Evolutionary conservation across 306 rosid species (phyloP), one percentile per base, ranked within the genome.

Genomic region (Carpinus viminea): DNA sequence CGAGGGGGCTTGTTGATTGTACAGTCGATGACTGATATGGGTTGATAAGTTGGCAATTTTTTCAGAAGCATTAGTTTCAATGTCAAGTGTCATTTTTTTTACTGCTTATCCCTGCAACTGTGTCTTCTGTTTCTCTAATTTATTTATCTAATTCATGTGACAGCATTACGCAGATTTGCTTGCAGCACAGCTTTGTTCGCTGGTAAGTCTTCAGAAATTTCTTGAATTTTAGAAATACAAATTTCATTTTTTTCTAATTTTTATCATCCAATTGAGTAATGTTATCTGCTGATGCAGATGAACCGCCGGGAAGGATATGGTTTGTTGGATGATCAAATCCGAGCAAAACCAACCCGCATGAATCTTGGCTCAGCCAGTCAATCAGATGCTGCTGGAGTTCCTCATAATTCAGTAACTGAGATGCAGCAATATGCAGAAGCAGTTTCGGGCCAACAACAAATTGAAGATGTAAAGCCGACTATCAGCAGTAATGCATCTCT

Each of bases 81-180:
- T 46, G 74, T 41, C 45, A 41, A 41, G 8, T 41, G 7, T 41
- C 45, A 41, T 41, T 41, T 38, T 41, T 41, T 5, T 6, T 41
- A 10, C 68, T 61, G 10, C 20, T 70, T 76, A 64, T 78, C 70
- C 64, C 66, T 88, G 59, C 34, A 64, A 74, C 28, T 72, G 21
- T 41, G 68, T 65, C 57, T 41, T 76, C 79, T 71, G 70, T 82
- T 80, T 26, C 52, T 51, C 88, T 87, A 82, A 84, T 87, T 56
- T 85, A 16, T 72, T 20, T 71, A 15, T 65, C 13, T 68, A 72
- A 72, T 83, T 80, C 79, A 62, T 90, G 93, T 66, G 59, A 69
- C 98, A 96, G 99, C 93, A 88, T 81, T 85, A 59, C 70, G 98
- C 97, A 48, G 99, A 96, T 85, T 86, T 91, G 88, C 97, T 93